Evolutionary conservation across 139 green algal genomes (phyloP), one percentile per base, ranked within the genome.

Genomic region (Diplosphaera chodatii): DNA sequence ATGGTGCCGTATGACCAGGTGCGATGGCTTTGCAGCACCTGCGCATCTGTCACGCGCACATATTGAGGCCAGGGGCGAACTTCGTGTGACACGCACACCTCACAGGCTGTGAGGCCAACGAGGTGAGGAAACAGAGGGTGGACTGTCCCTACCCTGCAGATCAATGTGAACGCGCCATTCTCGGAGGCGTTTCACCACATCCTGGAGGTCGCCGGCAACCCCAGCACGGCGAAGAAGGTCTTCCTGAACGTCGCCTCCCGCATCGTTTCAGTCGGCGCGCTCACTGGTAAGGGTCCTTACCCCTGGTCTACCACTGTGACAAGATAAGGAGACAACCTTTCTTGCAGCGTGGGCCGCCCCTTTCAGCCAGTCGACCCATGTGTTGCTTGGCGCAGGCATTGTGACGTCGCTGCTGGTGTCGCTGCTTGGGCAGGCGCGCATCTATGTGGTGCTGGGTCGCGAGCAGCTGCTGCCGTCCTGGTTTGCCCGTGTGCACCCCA

Each of bases 371-470:
- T n/a, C n/a, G n/a, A n/a, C n/a, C n/a, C n/a, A n/a, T n/a, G n/a
- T n/a, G n/a, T n/a, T n/a, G n/a, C n/a, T n/a, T n/a, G n/a, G n/a
- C 33, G 66, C 66, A 78, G 91, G 88, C 72, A 94, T 96, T 68
- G 70, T 90, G 13, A 93, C 90, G 20, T 74, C 65, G 16, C 74
- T 87, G 31, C 81, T 94, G 71, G 83, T 82, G 1, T 76, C 76
- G 15, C 78, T 96, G 27, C 80, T 96, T 72, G 90, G 86, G 22
- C 84, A 94, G 70, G 83, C 88, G 8, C 80, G 92, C 27, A 84
- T 97, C 66, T 87, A 89, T 73, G 83, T 94, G 40, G 84, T 89
- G 29, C 82, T 97, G 67, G 89, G 85, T 18, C 72, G 92, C 1
- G 80, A 92, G 74, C 40, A 82, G 32, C 84, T 97, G 67, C 75